These are phyloP conservation scores for Penicillium oxalicum DNA, from an alignment of 2,329 filamentous ascomycete species.

Conservation along the genomic window DNA sequence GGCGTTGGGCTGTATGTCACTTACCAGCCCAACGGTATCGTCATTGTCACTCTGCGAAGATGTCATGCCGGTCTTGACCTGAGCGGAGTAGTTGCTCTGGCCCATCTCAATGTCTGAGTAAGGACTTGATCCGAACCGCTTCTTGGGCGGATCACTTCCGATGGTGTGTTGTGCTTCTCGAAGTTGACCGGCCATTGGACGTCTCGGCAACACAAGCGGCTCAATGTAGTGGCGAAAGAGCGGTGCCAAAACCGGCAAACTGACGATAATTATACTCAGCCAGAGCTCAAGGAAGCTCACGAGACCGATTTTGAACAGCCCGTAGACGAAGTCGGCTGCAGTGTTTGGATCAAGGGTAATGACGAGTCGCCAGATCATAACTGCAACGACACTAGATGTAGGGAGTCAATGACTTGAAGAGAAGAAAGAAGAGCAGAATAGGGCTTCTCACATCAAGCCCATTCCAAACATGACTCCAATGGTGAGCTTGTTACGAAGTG, in stretches of 20 bases:
- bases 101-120: conserved; percentile 5
- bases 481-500: conserved; percentile 10
- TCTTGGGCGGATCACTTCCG: conserved; percentile 4
- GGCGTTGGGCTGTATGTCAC: conserved; percentile 6
- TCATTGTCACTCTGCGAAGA: conserved; percentile 3
- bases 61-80: conserved; percentile 3
- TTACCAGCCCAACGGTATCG: conserved; percentile 2
- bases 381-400: conserved; percentile 3
- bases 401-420: background rate
- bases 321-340: conserved; percentile 3
- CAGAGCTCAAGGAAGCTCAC: conserved; percentile 9
- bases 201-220: conserved; percentile 3
- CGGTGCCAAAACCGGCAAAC: conserved; percentile 6
- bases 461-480: conserved; percentile 9
- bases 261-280: conserved; percentile 11
- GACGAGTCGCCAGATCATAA: conserved; percentile 8
- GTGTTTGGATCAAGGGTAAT: conserved; percentile 6
- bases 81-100: conserved; percentile 3
- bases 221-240: conserved; percentile 8
- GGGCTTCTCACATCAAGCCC: conserved; percentile 4
- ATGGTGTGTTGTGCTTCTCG: conserved; percentile 8
- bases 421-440: too few relatives aligned
- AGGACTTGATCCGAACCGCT: background rate
- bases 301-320: conserved; percentile 6
- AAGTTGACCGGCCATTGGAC: conserved; percentile 1